Conservation (phyloP, 352 stramenopile species). For the Pythium dissimile region DNA sequence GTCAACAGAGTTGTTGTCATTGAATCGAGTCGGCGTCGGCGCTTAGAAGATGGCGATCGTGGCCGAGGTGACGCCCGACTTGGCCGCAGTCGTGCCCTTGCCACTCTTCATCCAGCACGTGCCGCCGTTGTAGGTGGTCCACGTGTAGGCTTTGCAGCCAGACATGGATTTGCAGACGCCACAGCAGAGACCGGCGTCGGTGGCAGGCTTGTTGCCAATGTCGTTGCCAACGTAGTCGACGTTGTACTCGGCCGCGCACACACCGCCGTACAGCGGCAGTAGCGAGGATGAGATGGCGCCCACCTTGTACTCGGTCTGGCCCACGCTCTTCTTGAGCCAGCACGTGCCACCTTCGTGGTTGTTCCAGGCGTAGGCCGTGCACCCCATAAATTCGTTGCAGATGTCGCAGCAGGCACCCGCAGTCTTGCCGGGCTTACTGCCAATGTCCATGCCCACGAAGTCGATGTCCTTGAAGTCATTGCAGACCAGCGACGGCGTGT, state of each 20-base stretch:
- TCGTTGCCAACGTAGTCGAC: too few relatives aligned
- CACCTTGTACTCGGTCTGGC: neutral
- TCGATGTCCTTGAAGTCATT: slow-evolving; percentile 11
- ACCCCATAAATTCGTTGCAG: slow-evolving; percentile 42
- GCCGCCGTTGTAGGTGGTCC: slow-evolving; percentile 48
- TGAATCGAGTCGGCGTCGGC: neutral
- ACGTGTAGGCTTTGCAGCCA: slow-evolving; percentile 27
- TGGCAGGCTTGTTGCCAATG: too few relatives aligned
- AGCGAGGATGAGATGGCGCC: slow-evolving; percentile 2
- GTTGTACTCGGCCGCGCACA: slow-evolving; percentile 1
- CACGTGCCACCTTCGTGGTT: slow-evolving; percentile 46
- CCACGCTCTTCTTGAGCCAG: slow-evolving; percentile 43
- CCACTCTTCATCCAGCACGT: slow-evolving; percentile 53
- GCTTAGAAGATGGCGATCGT: neutral
- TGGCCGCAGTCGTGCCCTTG: neutral
- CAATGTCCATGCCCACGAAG: slow-evolving; percentile 21
- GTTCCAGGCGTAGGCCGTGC: slow-evolving; percentile 49
- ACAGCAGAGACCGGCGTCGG: too few relatives aligned
- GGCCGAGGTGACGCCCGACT: slow-evolving; percentile 2
- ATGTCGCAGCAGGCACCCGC: slow-evolving; percentile 27
- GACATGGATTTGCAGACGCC: too few relatives aligned
- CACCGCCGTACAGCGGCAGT: neutral
- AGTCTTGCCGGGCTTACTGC: neutral
- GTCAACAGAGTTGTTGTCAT: neutral
- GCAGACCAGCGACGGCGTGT: neutral